These are phyloP conservation scores for Blastocystis hominis DNA, from an alignment of 352 stramenopile genomes.

Conservation along the genomic window DNA sequence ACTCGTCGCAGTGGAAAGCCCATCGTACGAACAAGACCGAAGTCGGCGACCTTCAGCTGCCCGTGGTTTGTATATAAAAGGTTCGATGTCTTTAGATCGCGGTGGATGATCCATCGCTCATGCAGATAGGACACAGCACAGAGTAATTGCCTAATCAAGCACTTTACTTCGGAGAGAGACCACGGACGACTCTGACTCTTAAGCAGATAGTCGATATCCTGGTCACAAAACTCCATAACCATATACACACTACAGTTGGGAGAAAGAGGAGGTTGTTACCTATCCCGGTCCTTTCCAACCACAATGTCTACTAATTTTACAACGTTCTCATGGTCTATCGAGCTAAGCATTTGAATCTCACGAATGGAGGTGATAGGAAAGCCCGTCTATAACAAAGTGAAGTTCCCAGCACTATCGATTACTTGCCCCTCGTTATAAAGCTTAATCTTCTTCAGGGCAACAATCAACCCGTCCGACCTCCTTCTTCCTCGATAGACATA, in stretches of 20 bases:
- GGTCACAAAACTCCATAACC: slow-evolving; percentile 58
- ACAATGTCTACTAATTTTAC: slow-evolving; percentile 54
- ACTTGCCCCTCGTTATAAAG: slow-evolving; percentile 56
- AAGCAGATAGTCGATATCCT: slow-evolving; percentile 53
- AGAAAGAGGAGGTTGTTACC: background rate
- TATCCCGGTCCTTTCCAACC: slow-evolving; percentile 49
- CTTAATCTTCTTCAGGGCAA: slow-evolving; percentile 56
- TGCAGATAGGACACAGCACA: slow-evolving; percentile 35
- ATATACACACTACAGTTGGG: slow-evolving; percentile 50
- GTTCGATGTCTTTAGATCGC: slow-evolving; percentile 55
- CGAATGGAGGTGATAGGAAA: slow-evolving; percentile 58
- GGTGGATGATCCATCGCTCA: slow-evolving; percentile 48
- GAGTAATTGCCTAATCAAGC: slow-evolving; percentile 45
- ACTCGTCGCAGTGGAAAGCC: slow-evolving; percentile 33
- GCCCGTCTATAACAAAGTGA: slow-evolving; percentile 7
- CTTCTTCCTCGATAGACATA: slow-evolving; percentile 39
- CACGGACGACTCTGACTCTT: slow-evolving; percentile 33
- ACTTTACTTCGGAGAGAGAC: slow-evolving; percentile 52
- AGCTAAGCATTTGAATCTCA: slow-evolving; percentile 34
- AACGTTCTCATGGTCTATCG: slow-evolving; percentile 46
- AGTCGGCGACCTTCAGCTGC: slow-evolving; percentile 49
- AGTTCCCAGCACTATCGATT: background rate
- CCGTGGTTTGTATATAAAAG: slow-evolving; percentile 54
- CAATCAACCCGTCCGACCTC: slow-evolving; percentile 2
- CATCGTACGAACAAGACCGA: slow-evolving; percentile 28